phyloP scores from a whole-genome alignment of 2,329 filamentous ascomycete species.

The Myriosclerotinia duriaeana region DNA sequence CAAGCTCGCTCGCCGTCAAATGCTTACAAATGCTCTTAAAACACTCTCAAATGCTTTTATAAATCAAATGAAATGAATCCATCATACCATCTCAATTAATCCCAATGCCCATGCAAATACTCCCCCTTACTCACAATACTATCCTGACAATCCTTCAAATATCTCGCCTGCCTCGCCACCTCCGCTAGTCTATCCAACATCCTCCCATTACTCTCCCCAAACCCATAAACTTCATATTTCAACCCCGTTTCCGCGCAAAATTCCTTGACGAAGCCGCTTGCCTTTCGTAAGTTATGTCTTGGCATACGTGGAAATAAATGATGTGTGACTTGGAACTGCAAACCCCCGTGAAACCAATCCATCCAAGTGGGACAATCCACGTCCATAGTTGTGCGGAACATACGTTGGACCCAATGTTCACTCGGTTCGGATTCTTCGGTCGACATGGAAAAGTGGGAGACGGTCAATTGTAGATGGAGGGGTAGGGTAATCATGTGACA shows the following conservation, averaged over 20 bases:
- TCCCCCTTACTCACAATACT: conserved; percentile 39
- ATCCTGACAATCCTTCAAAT: conserved; percentile 72
- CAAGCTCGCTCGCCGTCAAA: background rate
- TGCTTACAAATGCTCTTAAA: background rate
- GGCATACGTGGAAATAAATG: conserved; percentile 83
- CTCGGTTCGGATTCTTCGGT: conserved; percentile 79
- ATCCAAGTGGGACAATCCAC: conserved; percentile 85
- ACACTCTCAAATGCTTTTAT: background rate
- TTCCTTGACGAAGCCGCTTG: conserved; percentile 73
- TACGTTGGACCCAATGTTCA: conserved; percentile 86
- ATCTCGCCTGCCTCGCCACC: conserved; percentile 74
- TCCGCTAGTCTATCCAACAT: conserved; percentile 76
- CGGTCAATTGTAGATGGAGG: conserved; percentile 83
- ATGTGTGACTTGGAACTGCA: conserved; percentile 88
- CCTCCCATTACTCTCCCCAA: conserved; percentile 80
- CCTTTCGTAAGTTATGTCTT: conserved; percentile 74
- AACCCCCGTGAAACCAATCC: conserved; percentile 83
- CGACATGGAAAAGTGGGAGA: conserved; percentile 92
- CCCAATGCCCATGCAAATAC: conserved; percentile 30
- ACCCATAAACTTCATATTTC: conserved; percentile 82
- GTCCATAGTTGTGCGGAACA: conserved; percentile 92
- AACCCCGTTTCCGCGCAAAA: conserved; percentile 82
- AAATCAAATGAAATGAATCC: background rate
- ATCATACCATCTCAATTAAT: background rate
- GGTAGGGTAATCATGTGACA: conserved; percentile 80